Percentiles rank a stretch among this genome's conserved stretches.
Conservation (phyloP, 441 rosid species). For the Mallotus japonicus region DNA sequence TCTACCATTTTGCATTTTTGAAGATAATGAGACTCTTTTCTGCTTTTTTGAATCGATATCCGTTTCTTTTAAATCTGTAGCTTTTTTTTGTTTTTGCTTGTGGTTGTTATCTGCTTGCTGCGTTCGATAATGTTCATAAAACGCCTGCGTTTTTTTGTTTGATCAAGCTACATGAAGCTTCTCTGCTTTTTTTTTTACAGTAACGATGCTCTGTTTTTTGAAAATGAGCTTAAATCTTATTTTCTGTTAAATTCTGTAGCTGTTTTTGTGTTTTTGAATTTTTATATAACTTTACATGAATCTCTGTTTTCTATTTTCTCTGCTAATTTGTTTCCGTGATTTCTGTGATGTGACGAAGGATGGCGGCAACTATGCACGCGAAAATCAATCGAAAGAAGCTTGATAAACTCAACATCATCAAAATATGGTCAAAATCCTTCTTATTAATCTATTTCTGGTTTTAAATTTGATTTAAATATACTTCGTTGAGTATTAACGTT, state of each 20-base stretch:
- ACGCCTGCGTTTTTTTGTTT: no score
- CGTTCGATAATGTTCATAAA: no score
- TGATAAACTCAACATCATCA: constrained; percentile 60
- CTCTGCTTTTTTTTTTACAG: no score
- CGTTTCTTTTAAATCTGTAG: no score
- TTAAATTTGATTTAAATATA: background rate
- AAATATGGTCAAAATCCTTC: constrained; percentile 59
- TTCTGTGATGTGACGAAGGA: constrained; percentile 40
- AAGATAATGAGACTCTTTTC: background rate
- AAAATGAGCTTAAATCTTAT: background rate
- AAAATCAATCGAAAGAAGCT: constrained; percentile 78
- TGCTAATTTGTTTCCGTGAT: background rate
- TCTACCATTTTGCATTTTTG: background rate
- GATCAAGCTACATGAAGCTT: no score
- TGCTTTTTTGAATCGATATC: no score
- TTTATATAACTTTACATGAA: background rate
- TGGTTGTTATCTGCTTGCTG: no score
- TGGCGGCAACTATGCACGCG: constrained; percentile 87
- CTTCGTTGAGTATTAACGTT: background rate
- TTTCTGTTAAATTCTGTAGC: background rate
- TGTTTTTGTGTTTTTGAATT: background rate
- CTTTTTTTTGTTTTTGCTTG: no score
- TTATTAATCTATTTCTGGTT: background rate
- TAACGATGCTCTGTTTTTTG: background rate
- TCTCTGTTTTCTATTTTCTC: background rate